A percentile compares a stretch with the other conserved stretches of the same genome.
These are phyloP conservation scores for Bocquillonia castaneifolia DNA, from an alignment of 441 rosid genomes.

Conservation along the genomic window DNA sequence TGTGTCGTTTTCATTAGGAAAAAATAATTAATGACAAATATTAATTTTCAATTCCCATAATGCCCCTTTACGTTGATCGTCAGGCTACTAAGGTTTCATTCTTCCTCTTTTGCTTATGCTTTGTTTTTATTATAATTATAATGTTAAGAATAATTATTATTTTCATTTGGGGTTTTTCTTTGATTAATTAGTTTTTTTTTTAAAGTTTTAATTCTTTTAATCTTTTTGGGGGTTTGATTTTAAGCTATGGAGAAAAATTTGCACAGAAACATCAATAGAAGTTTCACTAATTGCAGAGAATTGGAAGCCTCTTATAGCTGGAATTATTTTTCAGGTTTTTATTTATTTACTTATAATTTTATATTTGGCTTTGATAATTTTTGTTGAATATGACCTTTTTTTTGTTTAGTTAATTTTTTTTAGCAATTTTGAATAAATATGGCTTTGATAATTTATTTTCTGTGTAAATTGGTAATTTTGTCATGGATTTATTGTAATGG, in stretches of 20 bases:
- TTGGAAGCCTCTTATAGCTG: slow-evolving; percentile 81
- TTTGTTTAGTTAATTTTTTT: too few species aligned
- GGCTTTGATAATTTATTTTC: too few species aligned
- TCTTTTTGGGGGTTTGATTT: slow-evolving; percentile 7
- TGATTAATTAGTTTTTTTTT: neutral
- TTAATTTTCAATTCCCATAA: slow-evolving; percentile 25
- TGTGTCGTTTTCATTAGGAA: neutral
- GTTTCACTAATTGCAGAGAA: slow-evolving; percentile 64
- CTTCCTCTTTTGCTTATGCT: neutral
- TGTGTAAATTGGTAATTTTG: too few species aligned
- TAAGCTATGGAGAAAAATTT: slow-evolving; percentile 82
- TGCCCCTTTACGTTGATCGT: slow-evolving; percentile 87
- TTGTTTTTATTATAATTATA: too few species aligned
- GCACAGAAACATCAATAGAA: slow-evolving; percentile 64
- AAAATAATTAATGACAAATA: slow-evolving; percentile 15
- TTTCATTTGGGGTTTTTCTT: neutral
- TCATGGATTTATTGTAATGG: too few species aligned
- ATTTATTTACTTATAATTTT: too few species aligned
- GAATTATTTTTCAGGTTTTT: slow-evolving; percentile 76
- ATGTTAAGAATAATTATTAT: too few species aligned
- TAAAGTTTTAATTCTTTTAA: too few species aligned
- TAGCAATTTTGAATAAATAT: too few species aligned
- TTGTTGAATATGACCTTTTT: too few species aligned
- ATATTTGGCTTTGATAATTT: too few species aligned
- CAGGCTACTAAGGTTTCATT: slow-evolving; percentile 72